Base-by-base conservation (phyloP, 2,329 filamentous ascomycete species). In the Calonectria fujianensis region DNA sequence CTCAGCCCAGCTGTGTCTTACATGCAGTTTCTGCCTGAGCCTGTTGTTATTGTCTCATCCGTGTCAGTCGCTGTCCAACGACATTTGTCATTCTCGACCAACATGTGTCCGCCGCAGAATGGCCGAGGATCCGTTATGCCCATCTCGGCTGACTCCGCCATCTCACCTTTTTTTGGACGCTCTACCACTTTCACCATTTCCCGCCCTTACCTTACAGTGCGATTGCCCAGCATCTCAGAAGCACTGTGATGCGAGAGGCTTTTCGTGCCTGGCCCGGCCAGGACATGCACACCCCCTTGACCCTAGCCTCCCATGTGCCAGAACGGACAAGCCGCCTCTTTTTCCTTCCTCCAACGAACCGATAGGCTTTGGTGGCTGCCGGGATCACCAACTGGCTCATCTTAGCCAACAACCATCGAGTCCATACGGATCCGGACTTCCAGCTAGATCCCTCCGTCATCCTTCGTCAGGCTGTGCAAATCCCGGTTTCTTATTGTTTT, bases 21-120 rank as follows among this genome's bases (percentile, higher is more conserved):
- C 57, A 16, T 6, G 18, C 54, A 54, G 54, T 54, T 32, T 65
- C 68, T 32, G 37, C 24, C 24, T 24, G 24, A 2, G 35, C n/a
- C 35, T 61, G n/a, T 64, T 64, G 32, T 64, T 64, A 66, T 18
- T 57, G 50, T 71, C 59, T 51, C 54, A 59, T 41, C 48, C 48
- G 67, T 61, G 68, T 64, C 68, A 54, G 68, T 61, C 50, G 11
- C 61, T 27, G 66, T 73, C 59, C 68, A 69, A 66, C 72, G 9
- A 39, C 66, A 52, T 39, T n/a, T n/a, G 41, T 57, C 63, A 37
- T 63, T 39, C 54, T 69, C 32, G 31, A 59, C 27, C 37, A 16
- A 29, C 29, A 41, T 57, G 66, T 57, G 29, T 73, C 59, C 66
- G 59, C 66, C 31, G 66, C 41, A 31, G 41, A 66, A 48, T 50